Evolutionary conservation across 2,329 filamentous ascomycete species (phyloP).

Genomic region (Aspergillus jensenii): DNA sequence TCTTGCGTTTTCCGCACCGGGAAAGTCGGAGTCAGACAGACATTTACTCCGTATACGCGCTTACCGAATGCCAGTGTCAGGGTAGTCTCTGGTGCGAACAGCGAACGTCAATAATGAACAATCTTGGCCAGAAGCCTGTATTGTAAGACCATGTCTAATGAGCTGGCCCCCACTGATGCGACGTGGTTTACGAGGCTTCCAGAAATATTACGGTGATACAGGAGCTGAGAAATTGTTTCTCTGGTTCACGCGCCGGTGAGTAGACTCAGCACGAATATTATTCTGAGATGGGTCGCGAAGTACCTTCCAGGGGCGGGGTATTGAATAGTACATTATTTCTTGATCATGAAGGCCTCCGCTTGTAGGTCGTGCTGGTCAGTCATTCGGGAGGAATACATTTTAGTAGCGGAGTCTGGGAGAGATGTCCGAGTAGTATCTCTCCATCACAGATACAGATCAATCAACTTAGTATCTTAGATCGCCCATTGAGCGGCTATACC

Average conservation of each 20-base stretch:
- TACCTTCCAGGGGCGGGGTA: not conserved
- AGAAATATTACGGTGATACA: not conserved
- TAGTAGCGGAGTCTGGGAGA: not conserved
- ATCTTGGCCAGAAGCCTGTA: not conserved
- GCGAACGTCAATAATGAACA: not conserved
- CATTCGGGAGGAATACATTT: not conserved
- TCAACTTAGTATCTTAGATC: not conserved
- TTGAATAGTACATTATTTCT: not conserved
- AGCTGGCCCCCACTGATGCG: not conserved
- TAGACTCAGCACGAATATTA: not conserved
- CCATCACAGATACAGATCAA: not conserved
- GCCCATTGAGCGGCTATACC: not conserved
- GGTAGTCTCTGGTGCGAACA: not conserved
- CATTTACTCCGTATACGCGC: not conserved
- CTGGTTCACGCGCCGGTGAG: not conserved
- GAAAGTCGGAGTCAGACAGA: not conserved
- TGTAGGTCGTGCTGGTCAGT: not conserved
- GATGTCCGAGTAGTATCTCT: not conserved
- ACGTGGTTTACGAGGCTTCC: not conserved
- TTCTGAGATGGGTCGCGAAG: not conserved
- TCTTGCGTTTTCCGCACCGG: not conserved
- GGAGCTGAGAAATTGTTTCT: not conserved
- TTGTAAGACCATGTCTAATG: conserved; percentile 1
- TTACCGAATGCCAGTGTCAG: not conserved
- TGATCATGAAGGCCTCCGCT: not conserved